These are phyloP conservation scores for Graphiopsis chlorocephala DNA, from an alignment of 2,329 filamentous ascomycete species.

Conservation along the genomic window DNA sequence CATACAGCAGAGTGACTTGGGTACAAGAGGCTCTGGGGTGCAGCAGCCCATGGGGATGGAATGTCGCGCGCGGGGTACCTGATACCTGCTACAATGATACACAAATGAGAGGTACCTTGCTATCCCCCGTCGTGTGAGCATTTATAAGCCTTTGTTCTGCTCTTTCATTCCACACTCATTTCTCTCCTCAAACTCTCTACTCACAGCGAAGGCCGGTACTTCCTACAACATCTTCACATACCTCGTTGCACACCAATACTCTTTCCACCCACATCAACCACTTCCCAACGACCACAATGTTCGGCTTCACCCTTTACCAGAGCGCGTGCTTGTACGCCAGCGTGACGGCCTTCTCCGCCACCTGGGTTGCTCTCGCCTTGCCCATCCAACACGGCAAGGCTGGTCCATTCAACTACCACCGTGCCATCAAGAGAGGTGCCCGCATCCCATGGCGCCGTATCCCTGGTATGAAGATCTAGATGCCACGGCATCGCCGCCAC, in stretches of 20 bases:
- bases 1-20: background rate
- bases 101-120: constrained; percentile 2
- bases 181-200: constrained; percentile 8
- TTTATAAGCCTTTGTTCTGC: constrained; percentile 10
- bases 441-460: constrained; percentile 34
- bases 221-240: constrained; percentile 2
- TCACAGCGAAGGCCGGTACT: constrained; percentile 15
- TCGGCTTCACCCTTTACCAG: constrained; percentile 26
- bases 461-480: constrained; percentile 20
- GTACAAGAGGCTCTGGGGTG: background rate
- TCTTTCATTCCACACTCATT: constrained; percentile 7
- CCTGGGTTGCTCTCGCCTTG: constrained; percentile 30
- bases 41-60: background rate
- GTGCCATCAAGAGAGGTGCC: constrained; percentile 26
- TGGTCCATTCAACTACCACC: constrained; percentile 35
- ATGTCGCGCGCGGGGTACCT: background rate
- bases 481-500: constrained; percentile 9
- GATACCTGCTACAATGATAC: background rate
- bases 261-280: background rate
- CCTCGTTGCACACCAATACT: background rate
- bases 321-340: constrained; percentile 32
- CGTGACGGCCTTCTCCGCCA: constrained; percentile 30
- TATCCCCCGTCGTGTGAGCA: constrained; percentile 7
- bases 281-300: constrained; percentile 7
- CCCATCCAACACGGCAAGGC: constrained; percentile 31